Conservation (phyloP, 2,329 filamentous ascomycete genomes). For the Xylaria sp. region DNA sequence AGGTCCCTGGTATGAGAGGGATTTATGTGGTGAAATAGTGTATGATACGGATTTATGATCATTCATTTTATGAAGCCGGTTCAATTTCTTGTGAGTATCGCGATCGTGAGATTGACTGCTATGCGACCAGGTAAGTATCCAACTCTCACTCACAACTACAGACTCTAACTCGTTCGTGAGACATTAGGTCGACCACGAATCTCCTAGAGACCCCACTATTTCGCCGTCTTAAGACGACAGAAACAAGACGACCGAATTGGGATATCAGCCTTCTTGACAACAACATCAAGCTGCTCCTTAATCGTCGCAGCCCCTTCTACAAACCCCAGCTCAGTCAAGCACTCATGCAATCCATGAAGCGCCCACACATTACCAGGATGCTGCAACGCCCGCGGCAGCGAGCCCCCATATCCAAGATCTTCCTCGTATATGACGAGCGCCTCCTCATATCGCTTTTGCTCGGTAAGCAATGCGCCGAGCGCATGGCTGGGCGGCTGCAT, state of each 20-base stretch:
- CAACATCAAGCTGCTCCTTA: constrained; percentile 25
- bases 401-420: constrained; percentile 56
- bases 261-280: constrained; percentile 28
- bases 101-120: too few relatives aligned
- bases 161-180: too few relatives aligned
- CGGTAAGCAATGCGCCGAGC: constrained; percentile 62
- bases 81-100: too few relatives aligned
- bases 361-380: constrained; percentile 74
- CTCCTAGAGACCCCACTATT: neutral
- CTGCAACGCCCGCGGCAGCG: constrained; percentile 56
- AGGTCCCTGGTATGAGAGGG: too few relatives aligned
- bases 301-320: constrained; percentile 33
- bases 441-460: constrained; percentile 55
- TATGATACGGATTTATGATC: too few relatives aligned
- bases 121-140: neutral
- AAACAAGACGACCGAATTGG: constrained; percentile 35
- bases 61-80: too few relatives aligned
- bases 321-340: constrained; percentile 52
- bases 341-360: constrained; percentile 68
- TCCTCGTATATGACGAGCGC: constrained; percentile 54
- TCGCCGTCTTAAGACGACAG: constrained; percentile 25
- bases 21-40: too few relatives aligned
- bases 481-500: constrained; percentile 71
- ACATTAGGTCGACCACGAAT: too few relatives aligned
- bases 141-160: neutral